Base-by-base conservation (phyloP, 208 protist genomes). In the Lotmaria passim region DNA sequence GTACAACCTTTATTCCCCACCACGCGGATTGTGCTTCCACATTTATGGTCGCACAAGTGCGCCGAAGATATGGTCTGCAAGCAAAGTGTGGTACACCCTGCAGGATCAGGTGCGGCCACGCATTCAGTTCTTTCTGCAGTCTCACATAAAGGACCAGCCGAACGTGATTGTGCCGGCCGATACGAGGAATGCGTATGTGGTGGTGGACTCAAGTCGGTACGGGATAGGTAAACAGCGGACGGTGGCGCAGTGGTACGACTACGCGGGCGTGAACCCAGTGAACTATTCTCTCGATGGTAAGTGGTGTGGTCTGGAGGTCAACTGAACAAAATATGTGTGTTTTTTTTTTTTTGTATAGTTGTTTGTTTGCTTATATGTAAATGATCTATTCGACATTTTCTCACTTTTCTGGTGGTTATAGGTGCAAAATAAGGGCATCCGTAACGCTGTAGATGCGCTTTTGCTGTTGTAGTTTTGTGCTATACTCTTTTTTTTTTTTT, bases 1-100 rank as follows among this genome's bases (percentile, higher is more conserved):
- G 8, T 98, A 89, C 73, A 90, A 96, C 65, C 84, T 98, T 21
- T 96, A 90, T 73, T 84, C 83, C 10, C 95, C 95, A 1, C 68
- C 61, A 12, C 63, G 62, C 26, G 81, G 86, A 21, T 48, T 97
- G 12, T 79, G 85, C 26, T 97, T 89, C 50, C 95, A 98, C 76
- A 85, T 87, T 15, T 97, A 97, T 66, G 63, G 44, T 8, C 83
- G 92, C 11, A 7, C 23, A 0, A 79, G 78, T 0, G 76, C 82
- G 26, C 87, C 89, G 17, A 92, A 89, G 61, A 34, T 93, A 53
- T 94, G 83, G 87, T 8, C 31, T 3, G 72, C 83, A 14, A 47
- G 46, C 0, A 12, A 48, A 11, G 15, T 63, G 41, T 92, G 82
- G 78, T 43, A 78, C 21, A 1, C 8, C 1, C 28, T 53, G 14